Conservation (phyloP, 2,329 filamentous ascomycete species). For the Nothophoma quercina region DNA sequence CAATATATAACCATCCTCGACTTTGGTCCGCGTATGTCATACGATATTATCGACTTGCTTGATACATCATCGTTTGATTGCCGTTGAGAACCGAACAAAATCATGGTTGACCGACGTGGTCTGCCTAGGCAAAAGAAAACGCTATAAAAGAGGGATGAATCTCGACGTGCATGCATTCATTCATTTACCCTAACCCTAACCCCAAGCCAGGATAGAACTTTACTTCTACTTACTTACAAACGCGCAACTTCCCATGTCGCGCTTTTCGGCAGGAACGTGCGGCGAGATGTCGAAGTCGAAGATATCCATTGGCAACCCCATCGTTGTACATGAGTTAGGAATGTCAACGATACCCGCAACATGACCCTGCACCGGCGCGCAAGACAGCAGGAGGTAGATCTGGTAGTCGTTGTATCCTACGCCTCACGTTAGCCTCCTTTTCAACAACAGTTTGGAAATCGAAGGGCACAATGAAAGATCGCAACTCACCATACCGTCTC, state of each 20-base stretch:
- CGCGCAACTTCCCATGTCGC: slow-evolving; percentile 76
- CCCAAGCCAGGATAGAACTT: too few species aligned
- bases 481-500: slow-evolving; percentile 67
- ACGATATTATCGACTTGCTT: too few species aligned
- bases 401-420: slow-evolving; percentile 72
- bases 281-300: slow-evolving; percentile 93
- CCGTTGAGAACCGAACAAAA: too few species aligned
- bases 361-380: slow-evolving; percentile 86
- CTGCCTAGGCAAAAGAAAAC: too few species aligned
- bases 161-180: too few species aligned
- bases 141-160: too few species aligned
- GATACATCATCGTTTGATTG: too few species aligned
- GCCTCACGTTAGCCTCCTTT: background rate
- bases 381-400: slow-evolving; percentile 83
- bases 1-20: too few species aligned
- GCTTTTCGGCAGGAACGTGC: slow-evolving; percentile 64
- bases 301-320: slow-evolving; percentile 90
- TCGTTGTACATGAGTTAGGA: slow-evolving; percentile 87
- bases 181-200: too few species aligned
- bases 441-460: background rate
- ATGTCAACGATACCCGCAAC: slow-evolving; percentile 89
- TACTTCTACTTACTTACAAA: slow-evolving; percentile 57
- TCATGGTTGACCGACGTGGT: too few species aligned
- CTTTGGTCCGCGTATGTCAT: too few species aligned
- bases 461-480: background rate